Evolutionary conservation across 2,329 filamentous ascomycete species (phyloP).

Genomic region (Phyllosticta paracitricarpa): DNA sequence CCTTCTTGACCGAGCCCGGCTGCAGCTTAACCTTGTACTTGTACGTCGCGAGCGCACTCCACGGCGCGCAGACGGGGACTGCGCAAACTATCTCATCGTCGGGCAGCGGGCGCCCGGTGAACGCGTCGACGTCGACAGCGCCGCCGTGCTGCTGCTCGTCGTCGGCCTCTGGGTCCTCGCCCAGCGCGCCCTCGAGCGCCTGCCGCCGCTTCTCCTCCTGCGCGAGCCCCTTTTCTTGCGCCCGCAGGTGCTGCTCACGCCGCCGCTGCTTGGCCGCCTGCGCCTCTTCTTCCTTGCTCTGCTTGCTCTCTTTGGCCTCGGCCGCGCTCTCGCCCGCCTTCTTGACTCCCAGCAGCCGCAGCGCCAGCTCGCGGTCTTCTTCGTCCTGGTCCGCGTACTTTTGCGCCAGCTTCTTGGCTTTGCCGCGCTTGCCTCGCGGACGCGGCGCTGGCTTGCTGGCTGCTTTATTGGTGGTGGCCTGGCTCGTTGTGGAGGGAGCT

Average conservation of each 20-base stretch:
- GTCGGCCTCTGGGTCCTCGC: slow-evolving; percentile 40
- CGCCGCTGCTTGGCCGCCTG: slow-evolving; percentile 65
- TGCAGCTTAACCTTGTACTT: slow-evolving; percentile 97
- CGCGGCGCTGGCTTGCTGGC: slow-evolving; percentile 16
- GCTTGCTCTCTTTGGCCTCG: slow-evolving; percentile 53
- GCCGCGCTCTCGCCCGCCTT: slow-evolving; percentile 57
- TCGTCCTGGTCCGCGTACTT: slow-evolving; percentile 95
- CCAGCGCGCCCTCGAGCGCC: slow-evolving; percentile 19
- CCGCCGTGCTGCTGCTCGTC: slow-evolving; percentile 44
- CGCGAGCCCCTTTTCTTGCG: slow-evolving; percentile 64
- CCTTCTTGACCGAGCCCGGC: slow-evolving; percentile 82
- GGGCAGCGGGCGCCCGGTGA: slow-evolving; percentile 66
- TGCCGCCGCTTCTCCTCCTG: slow-evolving; percentile 59
- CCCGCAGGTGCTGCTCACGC: slow-evolving; percentile 67
- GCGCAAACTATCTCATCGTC: slow-evolving; percentile 72
- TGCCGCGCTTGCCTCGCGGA: slow-evolving; percentile 64
- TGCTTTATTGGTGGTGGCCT: not conserved
- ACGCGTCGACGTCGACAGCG: slow-evolving; percentile 52
- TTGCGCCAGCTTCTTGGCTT: slow-evolving; percentile 74
- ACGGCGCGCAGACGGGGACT: slow-evolving; percentile 53
- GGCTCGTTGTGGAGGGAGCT: slow-evolving; percentile 15
- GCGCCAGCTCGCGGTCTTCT: slow-evolving; percentile 75
- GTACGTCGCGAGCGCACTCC: slow-evolving; percentile 54
- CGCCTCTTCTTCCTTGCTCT: slow-evolving; percentile 59
- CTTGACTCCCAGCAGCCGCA: slow-evolving; percentile 73